Percentiles rank a stretch among this genome's conserved stretches.
phyloP scores from a whole-genome alignment of 768 basidiomycete species.

The Tylopilus rubrobrunneus region DNA sequence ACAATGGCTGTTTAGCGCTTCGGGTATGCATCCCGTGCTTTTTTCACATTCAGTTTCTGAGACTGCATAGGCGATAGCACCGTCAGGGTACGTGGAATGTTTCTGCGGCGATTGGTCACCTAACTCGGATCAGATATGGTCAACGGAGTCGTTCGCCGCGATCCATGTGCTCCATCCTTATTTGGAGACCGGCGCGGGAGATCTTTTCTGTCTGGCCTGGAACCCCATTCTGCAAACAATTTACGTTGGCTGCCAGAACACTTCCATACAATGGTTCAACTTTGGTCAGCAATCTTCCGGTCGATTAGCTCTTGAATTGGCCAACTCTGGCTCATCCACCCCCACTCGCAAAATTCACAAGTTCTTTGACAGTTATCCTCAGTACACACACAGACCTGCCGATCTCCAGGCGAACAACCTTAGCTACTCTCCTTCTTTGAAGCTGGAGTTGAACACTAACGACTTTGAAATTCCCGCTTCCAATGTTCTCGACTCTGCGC shows the following conservation, averaged over 20 bases:
- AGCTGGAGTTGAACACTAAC: slow-evolving; percentile 14
- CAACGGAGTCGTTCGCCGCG: slow-evolving; percentile 57
- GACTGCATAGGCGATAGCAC: slow-evolving; percentile 73
- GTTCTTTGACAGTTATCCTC: slow-evolving; percentile 90
- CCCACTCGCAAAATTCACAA: slow-evolving; percentile 64
- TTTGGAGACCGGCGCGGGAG: slow-evolving; percentile 76
- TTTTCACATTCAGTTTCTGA: slow-evolving; percentile 1
- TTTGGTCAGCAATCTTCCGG: slow-evolving; percentile 36
- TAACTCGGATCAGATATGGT: slow-evolving; percentile 65
- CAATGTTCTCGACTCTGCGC: slow-evolving; percentile 84
- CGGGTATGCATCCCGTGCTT: slow-evolving; percentile 46
- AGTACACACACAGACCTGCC: slow-evolving; percentile 61
- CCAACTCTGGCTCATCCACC: slow-evolving; percentile 32
- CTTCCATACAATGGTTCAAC: slow-evolving; percentile 85
- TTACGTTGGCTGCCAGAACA: slow-evolving; percentile 90
- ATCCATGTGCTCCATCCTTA: slow-evolving; percentile 77
- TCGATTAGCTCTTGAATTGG: slow-evolving; percentile 5
- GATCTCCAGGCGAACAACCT: slow-evolving; percentile 65
- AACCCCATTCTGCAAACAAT: slow-evolving; percentile 62
- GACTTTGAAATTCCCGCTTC: slow-evolving; percentile 53
- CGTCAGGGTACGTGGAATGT: slow-evolving; percentile 54
- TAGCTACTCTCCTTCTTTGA: slow-evolving; percentile 23
- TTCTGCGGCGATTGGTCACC: not conserved
- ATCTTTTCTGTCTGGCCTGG: slow-evolving; percentile 85
- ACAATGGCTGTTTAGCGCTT: slow-evolving; percentile 87